phyloP scores from a whole-genome alignment of 2,329 filamentous ascomycete genomes.

The Knoxdaviesia capensis region DNA sequence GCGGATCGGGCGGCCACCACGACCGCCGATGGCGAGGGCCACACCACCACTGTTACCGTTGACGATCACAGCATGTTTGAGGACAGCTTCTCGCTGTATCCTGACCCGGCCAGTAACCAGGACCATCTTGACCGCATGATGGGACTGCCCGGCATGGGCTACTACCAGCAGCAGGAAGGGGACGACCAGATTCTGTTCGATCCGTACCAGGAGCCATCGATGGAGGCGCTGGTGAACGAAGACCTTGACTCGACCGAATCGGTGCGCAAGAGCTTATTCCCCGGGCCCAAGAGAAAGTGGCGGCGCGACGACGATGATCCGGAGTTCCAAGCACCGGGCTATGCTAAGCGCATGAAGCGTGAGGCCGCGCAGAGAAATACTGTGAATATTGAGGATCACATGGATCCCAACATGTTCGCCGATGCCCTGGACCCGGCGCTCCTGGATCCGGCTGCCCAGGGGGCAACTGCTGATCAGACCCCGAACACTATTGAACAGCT shows the following conservation, averaged over 20 bases:
- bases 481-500: no score
- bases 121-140: constrained; percentile 19
- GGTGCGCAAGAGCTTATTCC: constrained; percentile 28
- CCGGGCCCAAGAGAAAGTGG: constrained; percentile 30
- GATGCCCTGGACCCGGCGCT: no score
- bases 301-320: constrained; percentile 31
- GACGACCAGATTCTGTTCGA: constrained; percentile 39
- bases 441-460: no score
- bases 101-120: constrained; percentile 23
- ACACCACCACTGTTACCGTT: neutral
- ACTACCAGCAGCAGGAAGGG: constrained; percentile 37
- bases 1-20: neutral
- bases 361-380: no score
- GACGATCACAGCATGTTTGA: neutral
- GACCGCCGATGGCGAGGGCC: neutral
- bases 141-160: constrained; percentile 27
- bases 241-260: constrained; percentile 31
- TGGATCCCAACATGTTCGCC: no score
- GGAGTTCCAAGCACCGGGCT: constrained; percentile 23
- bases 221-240: constrained; percentile 19
- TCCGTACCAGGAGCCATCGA: constrained; percentile 31
- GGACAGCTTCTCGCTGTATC: constrained; percentile 14
- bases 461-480: no score
- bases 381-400: no score
- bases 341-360: no score